phyloP scores from a whole-genome alignment of 768 basidiomycete genomes.

The Holtermanniella nyarrowii region DNA sequence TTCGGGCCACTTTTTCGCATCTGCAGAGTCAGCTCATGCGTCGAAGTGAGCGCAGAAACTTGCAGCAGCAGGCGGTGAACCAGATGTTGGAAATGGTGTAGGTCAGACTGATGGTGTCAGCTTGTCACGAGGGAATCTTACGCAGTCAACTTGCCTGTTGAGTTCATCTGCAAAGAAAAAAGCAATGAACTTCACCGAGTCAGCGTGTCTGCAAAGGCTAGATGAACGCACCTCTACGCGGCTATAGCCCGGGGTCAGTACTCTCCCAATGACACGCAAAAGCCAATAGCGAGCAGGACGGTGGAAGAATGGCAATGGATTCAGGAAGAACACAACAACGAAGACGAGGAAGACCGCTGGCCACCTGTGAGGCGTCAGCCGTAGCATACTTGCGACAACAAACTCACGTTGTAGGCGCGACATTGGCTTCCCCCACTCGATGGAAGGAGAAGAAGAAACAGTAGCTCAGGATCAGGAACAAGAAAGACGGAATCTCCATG shows the following conservation, averaged over 20 bases:
- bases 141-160: constrained; percentile 17
- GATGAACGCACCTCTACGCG: constrained; percentile 59
- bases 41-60: constrained; percentile 1
- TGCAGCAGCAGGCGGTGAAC: constrained; percentile 57
- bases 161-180: constrained; percentile 45
- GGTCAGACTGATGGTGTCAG: constrained; percentile 52
- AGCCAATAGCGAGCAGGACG: constrained; percentile 71
- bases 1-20: constrained; percentile 23
- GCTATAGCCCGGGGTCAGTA: constrained; percentile 59
- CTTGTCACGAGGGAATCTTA: neutral
- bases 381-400: neutral
- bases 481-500: constrained; percentile 67
- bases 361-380: constrained; percentile 23
- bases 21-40: constrained; percentile 3
- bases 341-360: constrained; percentile 61
- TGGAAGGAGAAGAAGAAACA: constrained; percentile 78
- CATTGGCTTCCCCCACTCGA: constrained; percentile 48
- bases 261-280: constrained; percentile 52
- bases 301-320: constrained; percentile 63
- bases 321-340: constrained; percentile 51
- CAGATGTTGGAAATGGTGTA: constrained; percentile 66
- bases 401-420: constrained; percentile 55
- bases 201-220: neutral
- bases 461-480: constrained; percentile 63
- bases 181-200: constrained; percentile 40